These are phyloP conservation scores for Blumeriella jaapii DNA, from an alignment of 2,329 filamentous ascomycete species.

Conservation along the genomic window DNA sequence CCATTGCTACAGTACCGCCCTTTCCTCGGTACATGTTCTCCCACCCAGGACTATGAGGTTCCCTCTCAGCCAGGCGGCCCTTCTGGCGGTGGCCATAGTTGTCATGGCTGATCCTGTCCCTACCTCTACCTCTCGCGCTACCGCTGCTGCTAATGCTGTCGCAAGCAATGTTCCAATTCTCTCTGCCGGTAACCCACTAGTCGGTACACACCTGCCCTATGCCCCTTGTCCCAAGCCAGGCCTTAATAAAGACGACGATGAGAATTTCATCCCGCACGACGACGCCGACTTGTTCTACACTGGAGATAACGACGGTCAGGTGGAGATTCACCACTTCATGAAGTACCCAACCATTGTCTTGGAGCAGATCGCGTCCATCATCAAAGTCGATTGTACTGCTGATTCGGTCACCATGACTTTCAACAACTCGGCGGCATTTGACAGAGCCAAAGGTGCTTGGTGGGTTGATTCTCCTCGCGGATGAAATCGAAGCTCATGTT, in stretches of 20 bases:
- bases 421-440: slow-evolving; percentile 20
- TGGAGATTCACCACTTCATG: slow-evolving; percentile 24
- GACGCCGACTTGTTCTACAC: slow-evolving; percentile 15
- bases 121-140: slow-evolving; percentile 3
- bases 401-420: slow-evolving; percentile 21
- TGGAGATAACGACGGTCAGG: slow-evolving; percentile 7
- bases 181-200: slow-evolving; percentile 1
- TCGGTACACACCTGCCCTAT: slow-evolving; percentile 10
- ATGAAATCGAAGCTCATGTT: not conserved
- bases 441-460: slow-evolving; percentile 20
- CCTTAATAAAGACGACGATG: slow-evolving; percentile 7
- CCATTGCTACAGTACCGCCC: slow-evolving; percentile 2
- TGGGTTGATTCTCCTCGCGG: not conserved
- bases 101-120: slow-evolving; percentile 6
- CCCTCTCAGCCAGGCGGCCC: slow-evolving; percentile 3
- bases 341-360: slow-evolving; percentile 26
- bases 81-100: slow-evolving; percentile 7
- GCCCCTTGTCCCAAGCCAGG: slow-evolving; percentile 8
- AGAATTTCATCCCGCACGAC: slow-evolving; percentile 8
- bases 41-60: slow-evolving; percentile 9
- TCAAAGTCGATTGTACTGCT: slow-evolving; percentile 25
- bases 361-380: slow-evolving; percentile 25
- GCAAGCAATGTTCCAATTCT: slow-evolving; percentile 2
- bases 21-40: too few relatives aligned
- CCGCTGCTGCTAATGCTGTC: not conserved